Conservation (phyloP, 805 yeast genomes). For the Metschnikowia noctiluminum region DNA sequence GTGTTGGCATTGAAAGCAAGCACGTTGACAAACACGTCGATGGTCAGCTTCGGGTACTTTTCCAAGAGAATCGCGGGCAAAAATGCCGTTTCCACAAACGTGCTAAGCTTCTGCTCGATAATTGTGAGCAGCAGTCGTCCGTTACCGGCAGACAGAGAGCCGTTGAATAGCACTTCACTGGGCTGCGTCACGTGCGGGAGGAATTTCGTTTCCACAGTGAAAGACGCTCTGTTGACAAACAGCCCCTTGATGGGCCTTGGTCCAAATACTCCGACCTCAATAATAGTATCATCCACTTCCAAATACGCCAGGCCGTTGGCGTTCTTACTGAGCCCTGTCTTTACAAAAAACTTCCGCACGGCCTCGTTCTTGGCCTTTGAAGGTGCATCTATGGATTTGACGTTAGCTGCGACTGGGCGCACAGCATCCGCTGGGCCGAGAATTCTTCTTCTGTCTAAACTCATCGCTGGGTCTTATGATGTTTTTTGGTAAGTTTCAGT, state of each 20-base stretch:
- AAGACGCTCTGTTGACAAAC: conserved; percentile 61
- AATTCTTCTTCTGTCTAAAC: conserved; percentile 79
- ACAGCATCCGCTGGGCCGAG: conserved; percentile 73
- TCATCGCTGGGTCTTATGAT: conserved; percentile 11
- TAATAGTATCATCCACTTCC: conserved; percentile 59
- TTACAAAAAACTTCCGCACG: conserved; percentile 44
- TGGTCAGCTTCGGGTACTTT: conserved; percentile 86
- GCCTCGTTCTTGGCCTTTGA: not conserved
- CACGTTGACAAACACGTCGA: conserved; percentile 71
- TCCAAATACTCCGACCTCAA: conserved; percentile 76
- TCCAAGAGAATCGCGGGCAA: conserved; percentile 54
- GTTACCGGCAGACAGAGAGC: conserved; percentile 21
- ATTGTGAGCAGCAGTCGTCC: conserved; percentile 34
- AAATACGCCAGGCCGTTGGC: conserved; percentile 82
- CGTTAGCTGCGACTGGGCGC: conserved; percentile 21
- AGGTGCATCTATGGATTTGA: not conserved
- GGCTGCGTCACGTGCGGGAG: conserved; percentile 48
- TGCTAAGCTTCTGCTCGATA: conserved; percentile 47
- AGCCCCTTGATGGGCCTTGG: conserved; percentile 83
- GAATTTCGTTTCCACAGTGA: conserved; percentile 58
- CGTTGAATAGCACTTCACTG: conserved; percentile 28
- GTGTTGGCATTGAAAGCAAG: conserved; percentile 42
- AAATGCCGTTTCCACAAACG: conserved; percentile 50
- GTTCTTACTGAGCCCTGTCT: conserved; percentile 63
- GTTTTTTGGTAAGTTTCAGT: too few species aligned